These are phyloP conservation scores for Xylaria bambusicola DNA, from an alignment of 495 filamentous ascomycete species.

Conservation along the genomic window DNA sequence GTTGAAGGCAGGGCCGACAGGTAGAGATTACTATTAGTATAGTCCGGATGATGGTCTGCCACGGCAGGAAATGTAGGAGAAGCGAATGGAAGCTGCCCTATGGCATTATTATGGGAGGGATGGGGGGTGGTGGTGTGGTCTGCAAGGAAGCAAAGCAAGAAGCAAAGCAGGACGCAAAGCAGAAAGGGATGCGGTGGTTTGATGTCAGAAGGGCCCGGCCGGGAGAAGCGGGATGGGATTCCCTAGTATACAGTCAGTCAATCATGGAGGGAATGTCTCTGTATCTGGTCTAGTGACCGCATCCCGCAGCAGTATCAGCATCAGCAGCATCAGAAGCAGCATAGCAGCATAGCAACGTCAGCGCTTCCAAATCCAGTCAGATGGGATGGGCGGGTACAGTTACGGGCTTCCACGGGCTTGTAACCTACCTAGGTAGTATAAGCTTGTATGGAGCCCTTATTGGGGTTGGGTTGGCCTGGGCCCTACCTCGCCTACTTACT, in stretches of 20 bases:
- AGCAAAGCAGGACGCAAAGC: too few relatives aligned
- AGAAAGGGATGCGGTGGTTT: neutral
- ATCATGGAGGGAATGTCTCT: neutral
- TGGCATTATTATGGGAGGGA: neutral
- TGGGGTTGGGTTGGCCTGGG: too few relatives aligned
- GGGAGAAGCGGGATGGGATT: constrained; percentile 9
- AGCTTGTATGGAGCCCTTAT: too few relatives aligned
- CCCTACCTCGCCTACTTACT: too few relatives aligned
- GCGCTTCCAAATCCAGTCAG: neutral
- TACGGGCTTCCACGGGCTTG: neutral
- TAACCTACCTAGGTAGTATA: too few relatives aligned
- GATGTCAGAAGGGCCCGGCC: constrained; percentile 1
- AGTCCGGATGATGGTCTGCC: neutral
- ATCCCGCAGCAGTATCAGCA: constrained; percentile 1
- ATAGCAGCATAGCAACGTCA: too few relatives aligned
- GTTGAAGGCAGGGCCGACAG: neutral
- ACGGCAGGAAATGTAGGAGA: constrained; percentile 7
- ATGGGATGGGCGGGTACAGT: neutral
- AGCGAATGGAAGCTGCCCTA: constrained; percentile 20
- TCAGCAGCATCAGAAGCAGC: too few relatives aligned
- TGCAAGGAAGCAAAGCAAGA: too few relatives aligned
- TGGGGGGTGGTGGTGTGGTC: neutral
- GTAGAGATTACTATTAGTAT: neutral
- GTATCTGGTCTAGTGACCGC: neutral
- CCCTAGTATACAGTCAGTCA: too few relatives aligned